Evolutionary conservation across 129 eudicot species (phyloP).

Genomic region (Rutidosis leptorrhynchoides): DNA sequence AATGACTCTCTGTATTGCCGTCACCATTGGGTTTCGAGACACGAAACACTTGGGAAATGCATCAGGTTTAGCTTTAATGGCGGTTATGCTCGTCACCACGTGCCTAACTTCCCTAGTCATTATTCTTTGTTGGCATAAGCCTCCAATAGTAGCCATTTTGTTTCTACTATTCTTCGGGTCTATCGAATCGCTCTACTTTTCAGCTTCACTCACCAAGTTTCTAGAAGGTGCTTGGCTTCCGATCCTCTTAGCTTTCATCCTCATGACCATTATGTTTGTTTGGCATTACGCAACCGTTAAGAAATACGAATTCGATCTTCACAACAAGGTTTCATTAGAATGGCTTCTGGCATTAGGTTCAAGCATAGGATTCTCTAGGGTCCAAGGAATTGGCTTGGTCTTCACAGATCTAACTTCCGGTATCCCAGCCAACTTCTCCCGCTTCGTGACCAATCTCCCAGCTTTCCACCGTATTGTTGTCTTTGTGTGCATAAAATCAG

Average conservation of each 20-base stretch:
- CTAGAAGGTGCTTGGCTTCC: slow-evolving; percentile 94
- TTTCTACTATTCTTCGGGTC: slow-evolving; percentile 81
- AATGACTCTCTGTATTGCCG: background rate
- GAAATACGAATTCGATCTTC: slow-evolving; percentile 84
- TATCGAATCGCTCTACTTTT: slow-evolving; percentile 73
- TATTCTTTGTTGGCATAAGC: slow-evolving; percentile 85
- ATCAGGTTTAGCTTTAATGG: slow-evolving; percentile 64
- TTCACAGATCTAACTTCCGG: slow-evolving; percentile 83
- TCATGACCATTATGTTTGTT: slow-evolving; percentile 72
- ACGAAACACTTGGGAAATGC: background rate
- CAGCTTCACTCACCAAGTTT: slow-evolving; percentile 77
- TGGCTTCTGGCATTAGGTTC: slow-evolving; percentile 91
- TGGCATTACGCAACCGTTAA: slow-evolving; percentile 80
- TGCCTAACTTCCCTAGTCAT: slow-evolving; percentile 81
- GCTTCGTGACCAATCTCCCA: slow-evolving; percentile 87
- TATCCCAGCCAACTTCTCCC: slow-evolving; percentile 84
- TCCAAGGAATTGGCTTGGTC: slow-evolving; percentile 81
- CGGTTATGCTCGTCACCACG: slow-evolving; percentile 89
- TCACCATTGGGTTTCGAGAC: background rate
- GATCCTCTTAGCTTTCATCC: slow-evolving; percentile 68
- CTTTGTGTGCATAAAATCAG: slow-evolving; percentile 74
- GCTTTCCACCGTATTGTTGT: slow-evolving; percentile 81
- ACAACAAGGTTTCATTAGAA: slow-evolving; percentile 82
- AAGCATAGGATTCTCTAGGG: slow-evolving; percentile 74
- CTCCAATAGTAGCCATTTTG: slow-evolving; percentile 56